Percentiles rank a stretch among this genome's conserved stretches.
phyloP scores from a whole-genome alignment of 2,329 filamentous ascomycete species.

The Aspergillus hortae region DNA sequence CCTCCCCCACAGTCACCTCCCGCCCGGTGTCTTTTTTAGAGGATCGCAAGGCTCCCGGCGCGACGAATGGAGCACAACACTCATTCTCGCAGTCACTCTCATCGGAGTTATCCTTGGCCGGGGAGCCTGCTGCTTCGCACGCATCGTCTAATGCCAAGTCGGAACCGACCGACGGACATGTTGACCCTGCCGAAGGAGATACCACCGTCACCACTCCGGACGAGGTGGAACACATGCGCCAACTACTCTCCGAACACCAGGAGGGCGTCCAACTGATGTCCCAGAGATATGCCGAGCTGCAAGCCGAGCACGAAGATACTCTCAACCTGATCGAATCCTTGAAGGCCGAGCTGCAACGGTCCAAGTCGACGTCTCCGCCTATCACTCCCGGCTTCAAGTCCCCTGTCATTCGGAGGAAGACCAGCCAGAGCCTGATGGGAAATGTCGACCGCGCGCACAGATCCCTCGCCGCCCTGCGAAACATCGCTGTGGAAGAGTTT shows the following conservation, averaged over 20 bases:
- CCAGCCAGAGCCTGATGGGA: conserved; percentile 80
- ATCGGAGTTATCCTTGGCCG: conserved; percentile 85
- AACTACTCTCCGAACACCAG: conserved; percentile 72
- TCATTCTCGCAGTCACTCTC: conserved; percentile 89
- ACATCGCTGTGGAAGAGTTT: conserved; percentile 83
- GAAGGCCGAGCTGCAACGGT: conserved; percentile 78
- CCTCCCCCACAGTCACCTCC: conserved; percentile 36
- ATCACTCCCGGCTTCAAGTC: conserved; percentile 41
- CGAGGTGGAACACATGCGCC: conserved; percentile 70
- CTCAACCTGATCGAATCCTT: conserved; percentile 86
- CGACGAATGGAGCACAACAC: conserved; percentile 64
- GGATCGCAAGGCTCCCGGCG: conserved; percentile 66
- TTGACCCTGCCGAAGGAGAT: conserved; percentile 20
- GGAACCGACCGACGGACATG: conserved; percentile 21
- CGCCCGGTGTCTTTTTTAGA: conserved; percentile 82
- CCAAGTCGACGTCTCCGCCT: conserved; percentile 62
- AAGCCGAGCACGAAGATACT: conserved; percentile 75
- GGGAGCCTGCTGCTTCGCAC: conserved; percentile 67
- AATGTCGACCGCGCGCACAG: conserved; percentile 82
- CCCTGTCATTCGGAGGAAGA: conserved; percentile 87
- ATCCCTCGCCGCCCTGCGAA: conserved; percentile 83
- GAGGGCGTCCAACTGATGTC: conserved; percentile 68
- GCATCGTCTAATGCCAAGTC: conserved; percentile 61
- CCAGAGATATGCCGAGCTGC: conserved; percentile 76
- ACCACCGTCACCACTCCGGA: conserved; percentile 49